phyloP scores from a whole-genome alignment of 192 early-diverging fungal genomes.

The Coemansia erecta region DNA sequence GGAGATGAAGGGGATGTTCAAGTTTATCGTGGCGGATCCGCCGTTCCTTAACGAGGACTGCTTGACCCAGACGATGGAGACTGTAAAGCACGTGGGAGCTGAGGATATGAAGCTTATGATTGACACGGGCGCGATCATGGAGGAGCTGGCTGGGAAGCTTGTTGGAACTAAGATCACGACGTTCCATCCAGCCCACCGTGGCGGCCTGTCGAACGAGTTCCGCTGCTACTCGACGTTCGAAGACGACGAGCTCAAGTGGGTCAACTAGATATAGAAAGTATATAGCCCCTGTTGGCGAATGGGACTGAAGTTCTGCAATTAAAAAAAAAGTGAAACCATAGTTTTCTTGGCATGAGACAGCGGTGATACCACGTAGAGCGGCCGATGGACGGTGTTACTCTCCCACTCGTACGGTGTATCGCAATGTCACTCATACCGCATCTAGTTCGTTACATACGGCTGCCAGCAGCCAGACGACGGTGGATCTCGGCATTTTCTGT shows the following conservation, averaged over 20 bases:
- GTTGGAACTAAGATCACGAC: conserved; percentile 56
- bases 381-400: no score
- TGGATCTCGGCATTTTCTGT: no score
- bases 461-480: no score
- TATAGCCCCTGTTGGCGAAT: background rate
- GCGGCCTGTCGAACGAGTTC: conserved; percentile 78
- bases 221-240: conserved; percentile 62
- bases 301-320: background rate
- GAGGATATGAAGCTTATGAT: conserved; percentile 34
- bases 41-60: conserved; percentile 79
- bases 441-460: no score
- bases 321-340: no score
- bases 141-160: conserved; percentile 47
- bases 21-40: conserved; percentile 75
- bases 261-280: conserved; percentile 3
- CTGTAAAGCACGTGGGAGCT: conserved; percentile 55
- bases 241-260: conserved; percentile 39
- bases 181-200: conserved; percentile 64
- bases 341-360: no score
- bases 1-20: conserved; percentile 55
- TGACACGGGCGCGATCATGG: conserved; percentile 58
- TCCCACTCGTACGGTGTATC: no score
- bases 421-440: no score
- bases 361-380: no score
- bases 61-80: conserved; percentile 63